Evolutionary conservation across 2,329 filamentous ascomycete genomes (phyloP).

Genomic region (Phoma sp.): DNA sequence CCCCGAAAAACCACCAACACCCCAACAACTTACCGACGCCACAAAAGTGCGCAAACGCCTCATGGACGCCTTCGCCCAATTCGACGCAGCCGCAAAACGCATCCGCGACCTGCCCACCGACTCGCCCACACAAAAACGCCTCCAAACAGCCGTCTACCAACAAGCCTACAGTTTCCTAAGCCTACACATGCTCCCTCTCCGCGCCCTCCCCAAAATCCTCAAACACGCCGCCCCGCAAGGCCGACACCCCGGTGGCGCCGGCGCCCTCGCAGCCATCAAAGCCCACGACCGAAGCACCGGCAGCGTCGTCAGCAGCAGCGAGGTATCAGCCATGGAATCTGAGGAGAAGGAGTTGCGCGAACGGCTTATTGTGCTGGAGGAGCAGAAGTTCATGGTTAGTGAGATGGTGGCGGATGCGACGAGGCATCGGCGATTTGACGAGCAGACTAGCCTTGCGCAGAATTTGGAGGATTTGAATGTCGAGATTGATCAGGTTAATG

Average conservation of each 20-base stretch:
- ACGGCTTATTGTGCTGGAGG: constrained; percentile 82
- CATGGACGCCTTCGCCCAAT: constrained; percentile 88
- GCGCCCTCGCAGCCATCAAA: constrained; percentile 66
- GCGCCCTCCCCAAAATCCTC: constrained; percentile 56
- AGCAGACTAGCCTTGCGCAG: constrained; percentile 78
- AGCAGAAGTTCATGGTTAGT: constrained; percentile 88
- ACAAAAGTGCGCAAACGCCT: constrained; percentile 88
- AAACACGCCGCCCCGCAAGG: constrained; percentile 64
- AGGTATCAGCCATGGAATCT: constrained; percentile 73
- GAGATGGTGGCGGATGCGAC: constrained; percentile 84
- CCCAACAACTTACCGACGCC: constrained; percentile 80
- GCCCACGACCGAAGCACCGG: constrained; percentile 62
- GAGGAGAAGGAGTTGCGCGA: constrained; percentile 87
- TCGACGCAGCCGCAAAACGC: constrained; percentile 80
- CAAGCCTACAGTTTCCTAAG: constrained; percentile 85
- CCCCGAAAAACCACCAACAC: constrained; percentile 68
- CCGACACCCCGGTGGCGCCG: constrained; percentile 47
- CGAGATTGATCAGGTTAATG: constrained; percentile 75
- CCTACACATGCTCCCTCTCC: constrained; percentile 88
- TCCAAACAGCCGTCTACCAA: constrained; percentile 84
- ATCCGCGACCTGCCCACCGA: constrained; percentile 79
- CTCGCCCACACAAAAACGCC: constrained; percentile 72
- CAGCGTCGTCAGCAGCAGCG: constrained; percentile 63
- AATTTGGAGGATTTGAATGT: constrained; percentile 83
- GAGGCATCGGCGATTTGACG: constrained; percentile 81